Evolutionary conservation across 441 rosid species (phyloP), one percentile per base, ranked within the genome.

Genomic region (Flueggea neowawraea): DNA sequence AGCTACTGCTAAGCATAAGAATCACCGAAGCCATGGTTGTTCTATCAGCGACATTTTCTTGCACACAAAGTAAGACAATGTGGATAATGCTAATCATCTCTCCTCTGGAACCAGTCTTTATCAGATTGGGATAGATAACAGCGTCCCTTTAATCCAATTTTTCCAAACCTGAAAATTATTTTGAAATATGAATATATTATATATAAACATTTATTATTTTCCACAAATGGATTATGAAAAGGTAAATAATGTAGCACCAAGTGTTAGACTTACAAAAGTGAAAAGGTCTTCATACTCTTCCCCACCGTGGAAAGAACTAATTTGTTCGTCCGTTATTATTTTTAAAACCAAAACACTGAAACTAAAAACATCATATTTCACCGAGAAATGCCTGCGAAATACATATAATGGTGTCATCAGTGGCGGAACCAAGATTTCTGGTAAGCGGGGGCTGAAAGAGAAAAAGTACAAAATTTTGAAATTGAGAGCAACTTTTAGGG

Each of bases 1-100:
- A 67, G 60, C 66, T 50, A 62, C 79, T 80, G 33, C 63, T 80
- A 45, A 88, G 77, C 84, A 80, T 83, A 33, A 72, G 55, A 65
- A 73, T 60, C 17, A 83, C 78, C 0, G 2, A 22, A 22, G 28
- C 28, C 28, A 22, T 22, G 28, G 28, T 22, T 22, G 28, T 1
- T 22, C 28, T 22, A 22, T 22, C 28, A 22, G 28, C 28, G 28
- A 22, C 28, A 22, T 22, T 22, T 22, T 22, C 28, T 22, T 22
- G 28, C 28, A 22, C 28, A 22, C 28, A 22, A 22, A 22, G 28
- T 22, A 22, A 22, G 28, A 2, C 28, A 22, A 22, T 22, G 28
- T 22, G 28, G 28, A 22, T 22, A 22, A n/a, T 22, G 28, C 28
- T 22, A 22, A 22, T 22, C 64, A 73, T 76, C 54, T 82, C 84